These are phyloP conservation scores for Chrysoporthe cubensis DNA, from an alignment of 2,329 filamentous ascomycete genomes.

Conservation along the genomic window DNA sequence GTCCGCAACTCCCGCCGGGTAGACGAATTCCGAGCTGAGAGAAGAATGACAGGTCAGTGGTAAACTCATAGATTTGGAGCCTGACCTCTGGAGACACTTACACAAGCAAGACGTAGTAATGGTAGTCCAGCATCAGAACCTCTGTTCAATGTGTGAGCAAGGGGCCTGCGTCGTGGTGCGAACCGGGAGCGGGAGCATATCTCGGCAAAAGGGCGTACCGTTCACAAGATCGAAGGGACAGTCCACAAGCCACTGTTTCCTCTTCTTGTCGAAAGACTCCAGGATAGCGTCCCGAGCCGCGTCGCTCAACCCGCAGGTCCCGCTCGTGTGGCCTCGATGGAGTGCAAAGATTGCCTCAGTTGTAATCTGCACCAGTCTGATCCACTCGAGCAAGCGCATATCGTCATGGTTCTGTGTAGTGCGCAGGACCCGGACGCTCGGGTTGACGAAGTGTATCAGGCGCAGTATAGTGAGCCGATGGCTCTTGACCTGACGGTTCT, in stretches of 20 bases:
- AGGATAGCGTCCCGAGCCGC: slow-evolving; percentile 21
- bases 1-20: slow-evolving; percentile 21
- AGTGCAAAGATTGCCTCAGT: slow-evolving; percentile 11
- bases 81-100: neutral
- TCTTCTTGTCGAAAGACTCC: slow-evolving; percentile 16
- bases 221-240: slow-evolving; percentile 26
- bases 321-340: slow-evolving; percentile 10
- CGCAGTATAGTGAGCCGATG: slow-evolving; percentile 11
- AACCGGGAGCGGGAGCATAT: neutral
- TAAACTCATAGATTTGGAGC: neutral
- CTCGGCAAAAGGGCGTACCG: slow-evolving; percentile 11
- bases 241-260: slow-evolving; percentile 23
- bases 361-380: slow-evolving; percentile 16
- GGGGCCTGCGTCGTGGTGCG: too few relatives aligned
- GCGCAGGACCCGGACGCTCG: slow-evolving; percentile 19
- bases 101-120: slow-evolving; percentile 19
- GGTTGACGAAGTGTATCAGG: slow-evolving; percentile 3
- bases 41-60: neutral
- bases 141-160: slow-evolving; percentile 7
- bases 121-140: slow-evolving; percentile 26
- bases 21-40: slow-evolving; percentile 21
- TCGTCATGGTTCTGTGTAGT: slow-evolving; percentile 19
- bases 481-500: slow-evolving; percentile 13
- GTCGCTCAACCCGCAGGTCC: slow-evolving; percentile 12
- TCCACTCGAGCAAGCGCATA: slow-evolving; percentile 19